Evolutionary conservation across 2,329 filamentous ascomycete species (phyloP), one percentile per base, ranked within the genome.

Genomic region (Sporothrix humicola): DNA sequence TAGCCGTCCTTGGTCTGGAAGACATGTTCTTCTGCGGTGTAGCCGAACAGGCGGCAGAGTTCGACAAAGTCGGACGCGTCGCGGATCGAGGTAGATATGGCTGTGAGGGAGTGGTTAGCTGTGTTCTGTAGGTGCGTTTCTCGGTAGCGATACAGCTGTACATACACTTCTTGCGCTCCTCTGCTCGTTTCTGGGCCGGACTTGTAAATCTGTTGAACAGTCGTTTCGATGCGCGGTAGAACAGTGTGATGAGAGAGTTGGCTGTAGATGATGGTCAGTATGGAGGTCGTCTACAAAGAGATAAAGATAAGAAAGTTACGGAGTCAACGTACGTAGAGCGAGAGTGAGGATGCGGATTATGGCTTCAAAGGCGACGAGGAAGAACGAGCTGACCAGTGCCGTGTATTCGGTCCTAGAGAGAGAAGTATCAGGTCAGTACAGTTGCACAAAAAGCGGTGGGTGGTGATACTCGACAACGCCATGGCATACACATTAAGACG

Each of bases 1-100:
- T 97, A 99, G 17, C 96, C 96, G 84, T 99, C 96, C 75, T 90
- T 91, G 1, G 96, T 99, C 82, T 97, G 95, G 12, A 97, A 93
- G 69, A 99, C 91, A 81, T 99, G 96, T 83, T 99, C 96, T 81
- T 99, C 96, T 6, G 95, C 93, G 78, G 93, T 92, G 82, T 98
- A 98, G 65, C 95, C 95, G 82, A 91, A 97, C 13, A 97, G 84
- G 54, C 91, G 91, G 82, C 95, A 98, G n/a, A 99, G 88, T 79
- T 98, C 95, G 63, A 94, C 90, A 81, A 99, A 98, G 80, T 98
- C 96, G 75, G 93, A 89, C 4, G 95, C 94, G 79, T 96, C 91
- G 73, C 94, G 92, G 73, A 99, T 91, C 9, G 91, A 90, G n/a
- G 84, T 88, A 54, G 93, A 93, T 73, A 94, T 87, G 54, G 88